Evolutionary conservation across 2,329 filamentous ascomycete genomes (phyloP).

Genomic region (Botrytis aclada): DNA sequence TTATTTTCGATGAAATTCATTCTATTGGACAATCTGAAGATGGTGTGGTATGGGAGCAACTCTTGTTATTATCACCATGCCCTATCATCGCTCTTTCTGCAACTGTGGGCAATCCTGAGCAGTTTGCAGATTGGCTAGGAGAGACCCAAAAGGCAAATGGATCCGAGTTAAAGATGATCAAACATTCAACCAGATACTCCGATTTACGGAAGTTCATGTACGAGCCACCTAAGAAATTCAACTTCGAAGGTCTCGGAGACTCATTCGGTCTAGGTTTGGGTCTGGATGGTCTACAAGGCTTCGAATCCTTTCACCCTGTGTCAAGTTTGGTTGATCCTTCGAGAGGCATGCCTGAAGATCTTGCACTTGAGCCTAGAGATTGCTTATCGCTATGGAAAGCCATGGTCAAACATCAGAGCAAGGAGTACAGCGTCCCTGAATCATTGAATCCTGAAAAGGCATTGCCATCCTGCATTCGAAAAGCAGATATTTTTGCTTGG

Average conservation of each 20-base stretch:
- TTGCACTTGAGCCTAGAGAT: constrained; percentile 68
- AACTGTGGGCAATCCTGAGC: constrained; percentile 71
- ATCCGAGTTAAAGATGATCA: constrained; percentile 62
- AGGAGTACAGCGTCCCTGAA: constrained; percentile 48
- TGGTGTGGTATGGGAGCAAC: constrained; percentile 74
- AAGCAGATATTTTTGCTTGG: constrained; percentile 65
- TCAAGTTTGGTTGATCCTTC: constrained; percentile 58
- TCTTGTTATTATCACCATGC: constrained; percentile 70
- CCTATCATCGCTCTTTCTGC: constrained; percentile 78
- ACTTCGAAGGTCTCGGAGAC: constrained; percentile 37
- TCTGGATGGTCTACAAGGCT: constrained; percentile 41
- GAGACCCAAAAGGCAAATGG: constrained; percentile 62
- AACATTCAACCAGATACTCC: constrained; percentile 68
- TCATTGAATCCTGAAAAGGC: constrained; percentile 49
- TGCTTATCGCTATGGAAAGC: constrained; percentile 63
- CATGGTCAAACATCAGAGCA: constrained; percentile 57
- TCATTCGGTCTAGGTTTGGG: constrained; percentile 43
- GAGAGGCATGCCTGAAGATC: constrained; percentile 63
- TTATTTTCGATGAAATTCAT: constrained; percentile 82
- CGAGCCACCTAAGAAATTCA: constrained; percentile 45
- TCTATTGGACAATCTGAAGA: constrained; percentile 76
- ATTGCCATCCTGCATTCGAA: constrained; percentile 55
- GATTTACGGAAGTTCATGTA: constrained; percentile 76
- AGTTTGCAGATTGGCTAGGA: constrained; percentile 67
- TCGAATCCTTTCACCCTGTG: constrained; percentile 58